phyloP scores from a whole-genome alignment of 768 basidiomycete genomes.

The Hypholoma sublateritium region DNA sequence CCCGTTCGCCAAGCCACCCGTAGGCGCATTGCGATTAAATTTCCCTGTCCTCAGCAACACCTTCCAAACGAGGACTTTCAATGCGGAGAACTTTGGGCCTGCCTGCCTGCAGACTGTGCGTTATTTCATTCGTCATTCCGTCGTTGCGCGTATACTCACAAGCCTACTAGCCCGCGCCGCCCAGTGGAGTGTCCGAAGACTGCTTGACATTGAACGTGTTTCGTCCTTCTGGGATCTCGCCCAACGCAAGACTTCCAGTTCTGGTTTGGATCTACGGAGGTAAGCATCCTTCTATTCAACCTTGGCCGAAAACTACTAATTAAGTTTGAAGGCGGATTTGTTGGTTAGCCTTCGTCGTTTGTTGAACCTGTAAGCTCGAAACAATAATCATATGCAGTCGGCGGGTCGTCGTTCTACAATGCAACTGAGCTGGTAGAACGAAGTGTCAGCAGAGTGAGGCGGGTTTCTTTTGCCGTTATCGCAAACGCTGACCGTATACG shows the following conservation, averaged over 20 bases:
- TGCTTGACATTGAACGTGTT: slow-evolving; percentile 59
- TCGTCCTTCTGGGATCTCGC: slow-evolving; percentile 36
- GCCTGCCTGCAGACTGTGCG: slow-evolving; percentile 46
- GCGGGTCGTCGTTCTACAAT: slow-evolving; percentile 23
- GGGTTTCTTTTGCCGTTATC: neutral
- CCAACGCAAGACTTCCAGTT: slow-evolving; percentile 31
- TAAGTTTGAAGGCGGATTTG: slow-evolving; percentile 12
- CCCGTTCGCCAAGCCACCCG: slow-evolving; percentile 50
- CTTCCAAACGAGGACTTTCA: slow-evolving; percentile 27
- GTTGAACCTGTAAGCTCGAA: neutral
- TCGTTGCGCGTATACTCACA: neutral
- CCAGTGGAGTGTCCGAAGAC: slow-evolving; percentile 46
- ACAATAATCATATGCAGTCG: neutral
- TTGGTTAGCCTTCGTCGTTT: neutral
- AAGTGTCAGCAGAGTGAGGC: slow-evolving; percentile 28
- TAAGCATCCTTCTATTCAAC: neutral
- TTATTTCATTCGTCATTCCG: neutral
- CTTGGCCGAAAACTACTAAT: neutral
- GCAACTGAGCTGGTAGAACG: slow-evolving; percentile 29
- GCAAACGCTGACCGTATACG: neutral
- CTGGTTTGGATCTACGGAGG: slow-evolving; percentile 24
- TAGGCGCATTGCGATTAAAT: slow-evolving; percentile 42
- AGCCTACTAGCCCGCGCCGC: slow-evolving; percentile 16
- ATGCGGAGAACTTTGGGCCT: slow-evolving; percentile 43
- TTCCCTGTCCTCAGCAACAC: slow-evolving; percentile 41